phyloP scores from a whole-genome alignment of 306 rosid genomes.

The Lathyrus sativus region DNA sequence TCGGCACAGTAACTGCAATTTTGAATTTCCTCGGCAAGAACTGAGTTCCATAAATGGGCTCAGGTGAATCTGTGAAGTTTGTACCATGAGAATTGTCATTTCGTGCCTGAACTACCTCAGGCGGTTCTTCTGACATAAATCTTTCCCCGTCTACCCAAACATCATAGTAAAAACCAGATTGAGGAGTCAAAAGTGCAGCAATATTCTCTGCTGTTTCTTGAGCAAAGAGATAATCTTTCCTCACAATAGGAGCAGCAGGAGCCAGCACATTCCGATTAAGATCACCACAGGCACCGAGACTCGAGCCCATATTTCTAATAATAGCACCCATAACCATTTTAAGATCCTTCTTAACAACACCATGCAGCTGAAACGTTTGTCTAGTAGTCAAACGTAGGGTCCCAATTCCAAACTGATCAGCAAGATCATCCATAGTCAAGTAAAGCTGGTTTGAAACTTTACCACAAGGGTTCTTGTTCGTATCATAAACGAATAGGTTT shows the following conservation, averaged over 20 bases:
- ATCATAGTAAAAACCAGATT: conserved; percentile 96
- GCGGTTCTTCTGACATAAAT: conserved; percentile 76
- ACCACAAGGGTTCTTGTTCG: conserved; percentile 98
- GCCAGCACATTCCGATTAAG: conserved; percentile 96
- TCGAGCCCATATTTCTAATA: conserved; percentile 84
- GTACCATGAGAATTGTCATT: conserved; percentile 93
- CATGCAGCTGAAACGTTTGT: conserved; percentile 97
- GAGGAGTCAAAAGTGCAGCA: conserved; percentile 87
- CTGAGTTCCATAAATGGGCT: conserved; percentile 96
- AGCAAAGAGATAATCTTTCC: conserved; percentile 88
- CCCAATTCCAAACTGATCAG: conserved; percentile 96
- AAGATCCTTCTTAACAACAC: conserved; percentile 87
- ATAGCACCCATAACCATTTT: conserved; percentile 84
- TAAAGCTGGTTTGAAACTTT: conserved; percentile 85
- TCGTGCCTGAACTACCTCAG: conserved; percentile 81
- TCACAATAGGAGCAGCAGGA: conserved; percentile 84
- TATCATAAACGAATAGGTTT: conserved; percentile 89
- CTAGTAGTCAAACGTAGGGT: conserved; percentile 96
- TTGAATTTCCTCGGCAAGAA: conserved; percentile 97
- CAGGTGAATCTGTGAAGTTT: conserved; percentile 84
- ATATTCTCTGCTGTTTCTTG: conserved; percentile 93
- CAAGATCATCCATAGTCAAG: conserved; percentile 99
- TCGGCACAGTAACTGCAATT: conserved; percentile 95
- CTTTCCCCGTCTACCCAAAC: conserved; percentile 96
- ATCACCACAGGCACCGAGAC: conserved; percentile 98